Conservation (phyloP, 116 monocot species). For the Cymodocea nodosa region DNA sequence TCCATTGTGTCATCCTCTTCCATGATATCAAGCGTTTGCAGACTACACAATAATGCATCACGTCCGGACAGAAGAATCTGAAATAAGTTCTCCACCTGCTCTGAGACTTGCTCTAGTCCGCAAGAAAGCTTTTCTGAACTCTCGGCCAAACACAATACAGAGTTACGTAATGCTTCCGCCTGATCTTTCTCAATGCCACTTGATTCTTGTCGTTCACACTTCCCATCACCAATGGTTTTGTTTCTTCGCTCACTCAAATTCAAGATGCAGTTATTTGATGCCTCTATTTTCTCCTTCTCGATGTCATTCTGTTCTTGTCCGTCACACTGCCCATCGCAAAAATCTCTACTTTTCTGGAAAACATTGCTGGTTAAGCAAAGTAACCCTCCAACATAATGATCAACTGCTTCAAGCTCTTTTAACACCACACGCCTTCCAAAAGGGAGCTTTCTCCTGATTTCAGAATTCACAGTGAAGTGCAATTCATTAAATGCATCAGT, state of each 20-base stretch:
- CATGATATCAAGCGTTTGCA: conserved; percentile 19
- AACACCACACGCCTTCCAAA: conserved; percentile 16
- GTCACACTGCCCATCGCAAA: too few species aligned
- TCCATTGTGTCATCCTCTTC: not conserved
- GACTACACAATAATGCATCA: conserved; percentile 70
- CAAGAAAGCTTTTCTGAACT: conserved; percentile 19
- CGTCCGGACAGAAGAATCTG: conserved; percentile 56
- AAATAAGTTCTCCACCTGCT: conserved; percentile 57
- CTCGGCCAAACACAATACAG: conserved; percentile 15
- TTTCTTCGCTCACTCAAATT: not conserved
- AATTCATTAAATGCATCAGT: conserved; percentile 41
- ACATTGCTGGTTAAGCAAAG: conserved; percentile 4
- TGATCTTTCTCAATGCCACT: not conserved
- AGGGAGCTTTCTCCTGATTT: conserved; percentile 9
- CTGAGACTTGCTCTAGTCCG: conserved; percentile 41
- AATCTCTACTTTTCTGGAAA: not conserved
- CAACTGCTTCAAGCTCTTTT: conserved; percentile 51
- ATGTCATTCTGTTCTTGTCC: not conserved
- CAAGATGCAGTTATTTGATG: not conserved
- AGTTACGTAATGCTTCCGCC: conserved; percentile 1
- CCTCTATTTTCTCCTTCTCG: not conserved
- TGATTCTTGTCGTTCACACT: conserved; percentile 1
- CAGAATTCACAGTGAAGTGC: conserved; percentile 22
- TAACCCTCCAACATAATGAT: conserved; percentile 25
- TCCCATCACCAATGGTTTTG: too few species aligned